Conservation (phyloP, 306 rosid genomes). For the Ormosia semicastrata region DNA sequence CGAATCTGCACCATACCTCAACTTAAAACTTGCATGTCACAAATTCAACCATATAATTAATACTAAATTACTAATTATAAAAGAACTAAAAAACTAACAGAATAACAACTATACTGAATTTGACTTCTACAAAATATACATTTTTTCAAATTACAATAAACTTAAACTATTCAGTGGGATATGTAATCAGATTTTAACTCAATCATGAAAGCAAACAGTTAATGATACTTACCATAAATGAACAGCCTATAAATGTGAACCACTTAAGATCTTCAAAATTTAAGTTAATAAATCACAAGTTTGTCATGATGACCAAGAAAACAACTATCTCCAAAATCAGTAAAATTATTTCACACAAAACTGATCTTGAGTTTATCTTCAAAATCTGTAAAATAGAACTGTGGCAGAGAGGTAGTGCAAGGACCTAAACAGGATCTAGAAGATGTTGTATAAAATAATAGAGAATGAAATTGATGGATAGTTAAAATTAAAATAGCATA, state of each 20-base stretch:
- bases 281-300: background rate
- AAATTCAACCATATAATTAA: background rate
- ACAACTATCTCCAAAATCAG: background rate
- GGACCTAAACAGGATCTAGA: no score
- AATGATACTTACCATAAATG: conserved; percentile 13
- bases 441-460: no score
- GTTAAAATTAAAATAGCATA: no score
- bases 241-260: conserved; percentile 20
- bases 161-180: background rate
- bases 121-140: background rate
- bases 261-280: background rate
- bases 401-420: no score
- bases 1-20: conserved; percentile 28
- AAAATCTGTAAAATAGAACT: no score
- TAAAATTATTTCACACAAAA: conserved; percentile 37
- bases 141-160: conserved; percentile 3
- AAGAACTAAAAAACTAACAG: background rate
- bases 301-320: background rate
- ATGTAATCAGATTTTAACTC: conserved; percentile 1
- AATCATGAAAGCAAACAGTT: background rate
- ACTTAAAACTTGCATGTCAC: conserved; percentile 10
- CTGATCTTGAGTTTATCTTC: conserved; percentile 45
- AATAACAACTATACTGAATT: background rate
- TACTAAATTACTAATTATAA: background rate
- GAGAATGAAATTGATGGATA: no score